These are phyloP conservation scores for Avena insularis DNA, from an alignment of 176 grass and related monocot species.

Conservation along the genomic window DNA sequence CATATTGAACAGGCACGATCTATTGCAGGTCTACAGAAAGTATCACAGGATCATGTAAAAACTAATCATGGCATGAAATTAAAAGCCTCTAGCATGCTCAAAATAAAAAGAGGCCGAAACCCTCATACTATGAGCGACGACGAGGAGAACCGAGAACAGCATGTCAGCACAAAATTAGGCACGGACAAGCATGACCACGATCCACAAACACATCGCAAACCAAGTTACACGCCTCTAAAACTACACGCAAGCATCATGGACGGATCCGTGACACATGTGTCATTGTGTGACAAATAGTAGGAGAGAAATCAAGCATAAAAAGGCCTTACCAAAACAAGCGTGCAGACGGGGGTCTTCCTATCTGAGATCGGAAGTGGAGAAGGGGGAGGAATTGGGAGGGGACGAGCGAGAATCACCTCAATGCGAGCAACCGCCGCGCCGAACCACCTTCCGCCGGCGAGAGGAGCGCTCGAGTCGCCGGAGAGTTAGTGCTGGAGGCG, in stretches of 20 bases:
- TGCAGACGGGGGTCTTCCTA: background rate
- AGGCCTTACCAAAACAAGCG: constrained; percentile 9
- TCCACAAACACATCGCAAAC: background rate
- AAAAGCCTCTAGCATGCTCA: background rate
- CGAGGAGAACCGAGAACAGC: background rate
- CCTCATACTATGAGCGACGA: background rate
- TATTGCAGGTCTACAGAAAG: background rate
- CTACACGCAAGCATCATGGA: background rate
- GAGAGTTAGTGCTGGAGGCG: background rate
- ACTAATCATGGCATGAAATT: background rate
- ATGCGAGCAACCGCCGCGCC: background rate
- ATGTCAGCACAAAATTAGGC: constrained; percentile 14
- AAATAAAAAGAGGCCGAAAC: background rate
- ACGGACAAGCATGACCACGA: background rate
- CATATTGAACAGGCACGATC: background rate
- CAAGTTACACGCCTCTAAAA: background rate
- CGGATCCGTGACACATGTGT: background rate
- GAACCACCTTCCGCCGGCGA: background rate
- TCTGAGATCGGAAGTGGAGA: background rate
- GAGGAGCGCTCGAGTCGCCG: constrained; percentile 20
- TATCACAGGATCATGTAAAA: background rate
- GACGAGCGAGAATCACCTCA: background rate
- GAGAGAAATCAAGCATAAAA: background rate
- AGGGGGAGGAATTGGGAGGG: background rate
- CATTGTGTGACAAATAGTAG: background rate